Conservation (phyloP, 371 early-diverging fungal genomes). For the Fennellomyces sp. region DNA sequence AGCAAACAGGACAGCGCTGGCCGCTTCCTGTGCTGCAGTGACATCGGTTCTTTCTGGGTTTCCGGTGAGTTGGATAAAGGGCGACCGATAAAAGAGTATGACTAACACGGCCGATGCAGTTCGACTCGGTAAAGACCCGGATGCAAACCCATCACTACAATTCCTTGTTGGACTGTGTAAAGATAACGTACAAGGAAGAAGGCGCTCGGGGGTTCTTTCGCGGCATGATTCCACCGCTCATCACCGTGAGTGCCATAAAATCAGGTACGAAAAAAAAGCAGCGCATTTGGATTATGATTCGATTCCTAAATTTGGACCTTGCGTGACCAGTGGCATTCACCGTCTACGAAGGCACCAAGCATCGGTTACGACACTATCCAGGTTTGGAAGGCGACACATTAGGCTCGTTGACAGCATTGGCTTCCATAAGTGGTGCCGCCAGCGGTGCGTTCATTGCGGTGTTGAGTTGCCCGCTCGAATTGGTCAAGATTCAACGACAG, state of each 20-base stretch:
- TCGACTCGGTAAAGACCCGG: slow-evolving; percentile 81
- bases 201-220: slow-evolving; percentile 77
- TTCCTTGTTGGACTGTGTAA: slow-evolving; percentile 68
- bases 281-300: no score
- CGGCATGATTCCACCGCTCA: slow-evolving; percentile 75
- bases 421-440: slow-evolving; percentile 63
- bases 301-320: no score
- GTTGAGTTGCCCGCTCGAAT: slow-evolving; percentile 76
- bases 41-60: slow-evolving; percentile 63
- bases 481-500: slow-evolving; percentile 82
- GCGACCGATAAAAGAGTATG: not conserved
- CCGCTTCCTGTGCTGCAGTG: slow-evolving; percentile 67
- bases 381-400: slow-evolving; percentile 40
- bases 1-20: slow-evolving; percentile 63
- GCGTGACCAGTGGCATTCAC: slow-evolving; percentile 75
- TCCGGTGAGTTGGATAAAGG: slow-evolving; percentile 45
- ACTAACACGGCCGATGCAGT: slow-evolving; percentile 28
- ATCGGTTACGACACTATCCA: slow-evolving; percentile 20
- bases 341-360: slow-evolving; percentile 67
- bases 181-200: slow-evolving; percentile 69
- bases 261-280: no score
- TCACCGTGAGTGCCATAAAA: slow-evolving; percentile 77
- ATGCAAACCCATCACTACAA: slow-evolving; percentile 81
- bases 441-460: slow-evolving; percentile 72
- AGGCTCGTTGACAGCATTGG: slow-evolving; percentile 42